phyloP scores from a whole-genome alignment of 768 basidiomycete species.

The Boletus pseudopeckii region DNA sequence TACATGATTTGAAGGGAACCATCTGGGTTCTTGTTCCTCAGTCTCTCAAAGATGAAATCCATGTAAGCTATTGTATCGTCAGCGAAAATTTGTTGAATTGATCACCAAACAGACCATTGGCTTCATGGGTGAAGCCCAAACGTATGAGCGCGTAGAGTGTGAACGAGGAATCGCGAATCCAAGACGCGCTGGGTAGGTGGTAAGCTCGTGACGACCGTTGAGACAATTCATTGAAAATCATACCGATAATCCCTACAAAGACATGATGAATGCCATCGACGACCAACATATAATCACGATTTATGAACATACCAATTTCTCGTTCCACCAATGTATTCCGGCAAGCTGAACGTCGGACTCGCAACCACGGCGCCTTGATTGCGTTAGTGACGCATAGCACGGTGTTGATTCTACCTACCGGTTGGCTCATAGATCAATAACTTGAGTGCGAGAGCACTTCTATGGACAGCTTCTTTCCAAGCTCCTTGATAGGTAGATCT shows the following conservation, averaged over 20 bases:
- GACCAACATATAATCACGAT: neutral
- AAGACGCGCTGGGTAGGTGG: conserved; percentile 53
- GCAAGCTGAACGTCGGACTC: conserved; percentile 91
- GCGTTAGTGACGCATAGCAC: neutral
- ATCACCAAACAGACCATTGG: conserved; percentile 55
- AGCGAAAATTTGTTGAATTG: neutral
- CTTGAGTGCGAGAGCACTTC: conserved; percentile 92
- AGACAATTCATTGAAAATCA: neutral
- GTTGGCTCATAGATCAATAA: conserved; percentile 91
- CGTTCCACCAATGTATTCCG: conserved; percentile 86
- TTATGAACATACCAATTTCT: conserved; percentile 70
- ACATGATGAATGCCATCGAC: neutral
- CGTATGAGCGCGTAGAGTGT: conserved; percentile 92
- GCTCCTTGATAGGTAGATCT: conserved; percentile 86
- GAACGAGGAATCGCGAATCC: conserved; percentile 97
- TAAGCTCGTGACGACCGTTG: neutral
- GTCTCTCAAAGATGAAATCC: conserved; percentile 84
- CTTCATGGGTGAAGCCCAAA: conserved; percentile 91
- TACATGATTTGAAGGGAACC: conserved; percentile 94
- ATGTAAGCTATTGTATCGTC: conserved; percentile 58
- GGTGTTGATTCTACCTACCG: conserved; percentile 35
- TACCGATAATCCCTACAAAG: conserved; percentile 61
- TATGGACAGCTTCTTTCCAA: conserved; percentile 94
- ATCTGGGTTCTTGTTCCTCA: conserved; percentile 82
- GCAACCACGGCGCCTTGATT: conserved; percentile 81